These are phyloP conservation scores for Ophiocordyceps unilateralis DNA, from an alignment of 2,329 filamentous ascomycete genomes.

Conservation along the genomic window DNA sequence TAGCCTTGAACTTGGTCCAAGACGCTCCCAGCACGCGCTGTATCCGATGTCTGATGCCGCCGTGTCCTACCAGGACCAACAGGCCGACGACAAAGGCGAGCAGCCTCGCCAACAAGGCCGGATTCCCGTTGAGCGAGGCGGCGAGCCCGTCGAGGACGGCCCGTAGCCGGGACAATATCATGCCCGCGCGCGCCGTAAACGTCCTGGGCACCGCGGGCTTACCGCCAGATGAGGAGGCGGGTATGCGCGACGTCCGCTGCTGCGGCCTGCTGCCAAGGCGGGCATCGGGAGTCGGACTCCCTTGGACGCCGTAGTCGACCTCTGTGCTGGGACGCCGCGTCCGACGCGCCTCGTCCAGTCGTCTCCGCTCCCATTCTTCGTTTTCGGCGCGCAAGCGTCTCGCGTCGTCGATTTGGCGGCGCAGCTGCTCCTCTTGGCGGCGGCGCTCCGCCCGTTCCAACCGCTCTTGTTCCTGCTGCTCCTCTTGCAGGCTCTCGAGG, in stretches of 20 bases:
- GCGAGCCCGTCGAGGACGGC: slow-evolving; percentile 33
- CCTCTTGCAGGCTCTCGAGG: slow-evolving; percentile 67
- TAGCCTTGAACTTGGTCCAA: slow-evolving; percentile 70
- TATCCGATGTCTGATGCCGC: slow-evolving; percentile 58
- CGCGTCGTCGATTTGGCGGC: slow-evolving; percentile 39
- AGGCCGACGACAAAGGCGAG: slow-evolving; percentile 69
- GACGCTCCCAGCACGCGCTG: slow-evolving; percentile 48
- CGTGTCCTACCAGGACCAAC: slow-evolving; percentile 56
- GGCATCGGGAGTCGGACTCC: slow-evolving; percentile 18
- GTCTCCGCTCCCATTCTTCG: slow-evolving; percentile 34
- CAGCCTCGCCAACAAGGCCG: slow-evolving; percentile 39
- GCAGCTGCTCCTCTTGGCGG: slow-evolving; percentile 38
- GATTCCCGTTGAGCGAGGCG: slow-evolving; percentile 35
- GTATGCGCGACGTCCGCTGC: slow-evolving; percentile 9
- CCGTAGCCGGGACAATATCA: slow-evolving; percentile 34
- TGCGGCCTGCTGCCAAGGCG: slow-evolving; percentile 9
- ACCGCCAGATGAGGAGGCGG: slow-evolving; percentile 10
- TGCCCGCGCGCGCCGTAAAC: slow-evolving; percentile 29
- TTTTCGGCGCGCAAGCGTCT: slow-evolving; percentile 38
- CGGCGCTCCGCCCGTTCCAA: slow-evolving; percentile 41
- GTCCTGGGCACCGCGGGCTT: slow-evolving; percentile 16
- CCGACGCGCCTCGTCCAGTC: slow-evolving; percentile 30
- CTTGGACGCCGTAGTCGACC: slow-evolving; percentile 52
- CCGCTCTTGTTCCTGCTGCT: slow-evolving; percentile 56
- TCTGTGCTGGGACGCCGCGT: slow-evolving; percentile 35